Base-by-base conservation (phyloP, 805 yeast species). In the Citeromyces matritensis region DNA sequence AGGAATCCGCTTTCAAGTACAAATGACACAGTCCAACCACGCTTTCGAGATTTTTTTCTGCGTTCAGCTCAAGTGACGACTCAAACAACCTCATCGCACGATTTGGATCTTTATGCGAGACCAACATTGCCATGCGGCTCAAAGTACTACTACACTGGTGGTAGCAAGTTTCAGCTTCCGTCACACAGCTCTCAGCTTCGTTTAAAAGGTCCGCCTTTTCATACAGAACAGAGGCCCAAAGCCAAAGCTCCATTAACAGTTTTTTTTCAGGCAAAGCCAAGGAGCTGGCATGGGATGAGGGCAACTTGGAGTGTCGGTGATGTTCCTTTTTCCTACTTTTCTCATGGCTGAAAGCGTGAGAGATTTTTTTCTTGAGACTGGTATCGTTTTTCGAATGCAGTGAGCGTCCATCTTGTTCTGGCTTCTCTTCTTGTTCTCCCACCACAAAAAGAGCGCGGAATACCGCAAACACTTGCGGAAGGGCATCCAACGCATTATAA, bases 181-280 rank as follows among this genome's bases (percentile, higher is more conserved):
- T 61, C 4, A 84, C 63, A 30, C 94, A 77, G 35, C 67, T 73
- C 42, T 73, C 73, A 1, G 86, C 72, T 33, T 83, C 93, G 3
- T 57, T 62, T 1, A 55, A 39, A 26, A 68, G 49, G 1, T 68
- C 73, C 5, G 67, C 61, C 36, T 68, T 65, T 42, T 67, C 55
- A 45, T 82, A 84, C 17, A 83, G 53, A 24, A 65, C 63, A 1
- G 84, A 64, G 0, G 82, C 63, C 69, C 84, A 70, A 31, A 85
- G 48, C 95, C 95, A 85, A 15, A 82, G 44, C 23, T 61, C 60
- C 42, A 75, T 83, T 29, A 74, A 45, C 7, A 71, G 43, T 15
- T 42, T 48, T 29, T 56, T 52, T 27, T 62, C 69, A 5, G 21
- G 6, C 8, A 28, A 24, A 6, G 32, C 31, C 15, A 25, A 15